Evolutionary conservation across 2,329 filamentous ascomycete species (phyloP), one percentile per base, ranked within the genome.

Genomic region (Diaporthe citri): DNA sequence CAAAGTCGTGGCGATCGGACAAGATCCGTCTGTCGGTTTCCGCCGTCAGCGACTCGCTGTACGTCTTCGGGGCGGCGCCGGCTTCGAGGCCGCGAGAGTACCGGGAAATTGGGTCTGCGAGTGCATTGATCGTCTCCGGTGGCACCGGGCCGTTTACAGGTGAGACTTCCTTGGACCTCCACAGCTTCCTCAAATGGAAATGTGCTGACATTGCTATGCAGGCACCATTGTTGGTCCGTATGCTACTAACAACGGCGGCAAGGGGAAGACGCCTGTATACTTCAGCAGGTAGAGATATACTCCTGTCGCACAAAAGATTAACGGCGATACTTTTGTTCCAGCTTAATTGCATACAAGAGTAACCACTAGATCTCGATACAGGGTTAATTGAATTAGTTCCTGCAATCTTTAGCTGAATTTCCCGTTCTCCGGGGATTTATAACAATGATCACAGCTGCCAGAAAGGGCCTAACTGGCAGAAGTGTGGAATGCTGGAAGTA

Each of bases 181-280:
- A 17, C 31, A 15, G 15, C 22, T 17, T 20, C 34, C 31, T 25
- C 4, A 22, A 20, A n/a, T n/a, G 41, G 34, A 9, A 28, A 56
- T 15, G 4, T n/a, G 15, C 67, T 71, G 34, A 71, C 31, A 57
- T 31, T 20, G 9, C 34, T 84, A 82, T 72, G 79, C 81, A 0
- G 83, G 83, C 0, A 82, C 79, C 25, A 75, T 84, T 17, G 66
- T 85, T 0, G 83, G 83, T 2, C 79, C 78, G 3, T 85, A 83
- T 71, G 83, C 82, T 15, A 84, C 83, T 10, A 84, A 83, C 71
- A 84, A 84, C 60, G 83, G 83, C 34, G 71, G 71, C 22, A 57
- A 66, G 36, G 71, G 71, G 25, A 41, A 62, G 25, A 66, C 71
- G 36, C 56, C 59, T 10, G 71, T 59, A 25, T 73, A 67, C 34